Percentiles rank a stretch among this genome's conserved stretches.
These are phyloP conservation scores for Fraxinus baroniana DNA, from an alignment of 305 asterid genomes.

Conservation along the genomic window DNA sequence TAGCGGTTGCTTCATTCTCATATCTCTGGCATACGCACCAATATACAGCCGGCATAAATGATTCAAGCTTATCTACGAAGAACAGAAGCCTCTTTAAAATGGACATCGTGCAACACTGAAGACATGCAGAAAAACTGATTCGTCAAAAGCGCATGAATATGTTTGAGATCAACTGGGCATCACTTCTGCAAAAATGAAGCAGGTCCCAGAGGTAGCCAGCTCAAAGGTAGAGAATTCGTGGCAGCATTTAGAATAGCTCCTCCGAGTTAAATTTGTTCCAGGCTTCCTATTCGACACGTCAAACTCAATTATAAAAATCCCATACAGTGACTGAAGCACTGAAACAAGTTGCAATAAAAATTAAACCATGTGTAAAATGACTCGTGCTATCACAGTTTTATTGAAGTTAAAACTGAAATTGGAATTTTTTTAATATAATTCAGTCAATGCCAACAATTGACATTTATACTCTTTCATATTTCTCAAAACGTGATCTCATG, in stretches of 20 bases:
- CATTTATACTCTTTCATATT: not conserved
- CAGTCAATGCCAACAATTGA: not conserved
- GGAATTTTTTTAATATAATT: not conserved
- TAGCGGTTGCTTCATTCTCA: slow-evolving; percentile 29
- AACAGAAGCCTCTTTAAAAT: slow-evolving; percentile 26
- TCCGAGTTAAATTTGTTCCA: slow-evolving; percentile 99
- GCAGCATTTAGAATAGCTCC: slow-evolving; percentile 81
- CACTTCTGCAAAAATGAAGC: slow-evolving; percentile 15
- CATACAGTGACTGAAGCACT: not conserved
- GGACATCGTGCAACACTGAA: slow-evolving; percentile 26
- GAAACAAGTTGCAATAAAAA: not conserved
- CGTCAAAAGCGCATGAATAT: slow-evolving; percentile 19
- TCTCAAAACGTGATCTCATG: not conserved
- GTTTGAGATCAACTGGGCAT: slow-evolving; percentile 19
- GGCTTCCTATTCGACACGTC: slow-evolving; percentile 62
- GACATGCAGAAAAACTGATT: slow-evolving; percentile 21
- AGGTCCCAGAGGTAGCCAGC: slow-evolving; percentile 27
- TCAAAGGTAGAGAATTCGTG: slow-evolving; percentile 24
- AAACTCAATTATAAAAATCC: slow-evolving; percentile 23
- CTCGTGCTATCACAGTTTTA: not conserved
- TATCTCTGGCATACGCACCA: slow-evolving; percentile 32
- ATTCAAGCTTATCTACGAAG: slow-evolving; percentile 28
- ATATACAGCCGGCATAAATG: slow-evolving; percentile 45
- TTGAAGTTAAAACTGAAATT: not conserved
- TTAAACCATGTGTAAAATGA: not conserved